Evolutionary conservation across 202 grass and related monocot species (phyloP), one percentile per base, ranked within the genome.

Genomic region (Eragrostis tef): DNA sequence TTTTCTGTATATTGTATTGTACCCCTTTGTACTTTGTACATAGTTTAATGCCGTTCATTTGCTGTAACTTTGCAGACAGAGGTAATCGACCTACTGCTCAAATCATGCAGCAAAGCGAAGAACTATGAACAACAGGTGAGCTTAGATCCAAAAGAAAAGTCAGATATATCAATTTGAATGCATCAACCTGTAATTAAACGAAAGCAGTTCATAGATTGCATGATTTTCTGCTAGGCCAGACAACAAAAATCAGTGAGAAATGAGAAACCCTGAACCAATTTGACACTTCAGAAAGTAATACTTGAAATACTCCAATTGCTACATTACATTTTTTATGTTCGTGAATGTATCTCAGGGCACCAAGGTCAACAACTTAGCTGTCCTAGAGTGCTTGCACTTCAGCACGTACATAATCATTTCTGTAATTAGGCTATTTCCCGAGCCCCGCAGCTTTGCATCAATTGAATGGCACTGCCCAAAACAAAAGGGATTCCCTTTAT

Each of bases 71-170:
- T 83, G 67, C 75, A 97, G 91, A 48, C 86, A 46, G 86, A 92
- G 52, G 77, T 89, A 81, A 70, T 89, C 3, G 47, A 86, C 39
- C 63, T 86, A 58, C 84, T 97, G 75, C 47, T 70, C 66, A 89
- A 94, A 89, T 79, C 49, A 75, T 94, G 94, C 88, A 89, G 63
- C 65, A 90, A 91, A 68, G 36, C 88, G 1, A 81, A 91, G 21
- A 84, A 82, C 77, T 90, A 78, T 31, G 86, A 73, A 50, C 84
- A 75, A 0, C 74, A 92, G 94, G 94, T 94, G 58, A 79, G 84
- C 39, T 84, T 39, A 58, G 16, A 20, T 73, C 19, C 6, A 22
- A 59, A 27, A 45, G 16, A 56, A 11, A 47, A 50, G 11, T 70
- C 10, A 0, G n/a, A 50, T 20, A 26, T 45, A 26, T 50, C 0